Percentiles rank a stretch among this genome's conserved stretches.
Evolutionary conservation across 768 basidiomycete genomes (phyloP).

Genomic region (Trametes punicea): DNA sequence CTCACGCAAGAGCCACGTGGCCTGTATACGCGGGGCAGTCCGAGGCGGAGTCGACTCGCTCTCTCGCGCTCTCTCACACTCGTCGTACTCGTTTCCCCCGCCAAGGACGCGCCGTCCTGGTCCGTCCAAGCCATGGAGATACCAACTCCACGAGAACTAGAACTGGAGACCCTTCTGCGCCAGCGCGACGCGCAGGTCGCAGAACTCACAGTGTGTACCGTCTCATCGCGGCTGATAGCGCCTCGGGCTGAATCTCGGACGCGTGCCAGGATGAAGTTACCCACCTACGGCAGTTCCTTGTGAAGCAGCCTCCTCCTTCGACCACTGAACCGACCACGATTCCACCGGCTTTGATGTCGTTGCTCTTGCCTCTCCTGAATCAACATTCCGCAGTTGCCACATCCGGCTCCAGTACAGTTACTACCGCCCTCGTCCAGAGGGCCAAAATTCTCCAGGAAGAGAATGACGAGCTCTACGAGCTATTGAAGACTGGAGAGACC

Average conservation of each 20-base stretch:
- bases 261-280: slow-evolving; percentile 65
- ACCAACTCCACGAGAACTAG: slow-evolving; percentile 72
- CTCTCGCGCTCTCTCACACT: slow-evolving; percentile 14
- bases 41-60: slow-evolving; percentile 18
- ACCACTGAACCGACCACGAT: slow-evolving; percentile 63
- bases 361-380: slow-evolving; percentile 66
- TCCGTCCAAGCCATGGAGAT: slow-evolving; percentile 49
- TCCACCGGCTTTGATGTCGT: slow-evolving; percentile 65
- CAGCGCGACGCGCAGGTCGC: slow-evolving; percentile 70
- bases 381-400: slow-evolving; percentile 33
- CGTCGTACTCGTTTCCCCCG: slow-evolving; percentile 9
- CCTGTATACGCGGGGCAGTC: slow-evolving; percentile 13
- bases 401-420: slow-evolving; percentile 46
- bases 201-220: slow-evolving; percentile 62
- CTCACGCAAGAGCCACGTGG: slow-evolving; percentile 22
- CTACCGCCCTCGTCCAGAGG: slow-evolving; percentile 73
- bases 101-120: slow-evolving; percentile 21
- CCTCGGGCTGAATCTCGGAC: slow-evolving; percentile 11
- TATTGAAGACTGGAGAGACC: slow-evolving; percentile 71
- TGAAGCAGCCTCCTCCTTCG: slow-evolving; percentile 56
- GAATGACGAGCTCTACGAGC: slow-evolving; percentile 80
- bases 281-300: slow-evolving; percentile 61
- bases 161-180: slow-evolving; percentile 76
- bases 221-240: slow-evolving; percentile 9
- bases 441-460: slow-evolving; percentile 75